These are phyloP conservation scores for Narthecium ossifragum DNA, from an alignment of 106 monocot species.

Conservation along the genomic window DNA sequence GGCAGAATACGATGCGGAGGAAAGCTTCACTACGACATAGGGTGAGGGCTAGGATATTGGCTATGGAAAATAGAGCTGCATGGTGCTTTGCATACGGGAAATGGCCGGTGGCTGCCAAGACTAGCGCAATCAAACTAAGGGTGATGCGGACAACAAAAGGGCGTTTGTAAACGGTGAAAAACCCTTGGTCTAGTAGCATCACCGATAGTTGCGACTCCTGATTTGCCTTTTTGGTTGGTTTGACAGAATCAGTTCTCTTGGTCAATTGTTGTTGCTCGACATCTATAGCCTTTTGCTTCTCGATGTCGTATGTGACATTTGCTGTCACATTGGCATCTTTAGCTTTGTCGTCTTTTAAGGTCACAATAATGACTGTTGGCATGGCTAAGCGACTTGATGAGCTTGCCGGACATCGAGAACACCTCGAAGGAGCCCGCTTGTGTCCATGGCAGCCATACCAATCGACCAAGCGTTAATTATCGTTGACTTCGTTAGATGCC, in stretches of 20 bases:
- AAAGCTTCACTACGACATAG: conserved; percentile 57
- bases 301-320: background rate
- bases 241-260: too few species aligned
- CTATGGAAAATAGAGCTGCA: conserved; percentile 38
- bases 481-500: background rate
- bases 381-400: conserved; percentile 6
- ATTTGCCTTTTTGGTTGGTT: background rate
- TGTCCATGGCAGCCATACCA: conserved; percentile 29
- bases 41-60: conserved; percentile 52
- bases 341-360: conserved; percentile 1
- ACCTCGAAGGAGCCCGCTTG: conserved; percentile 4
- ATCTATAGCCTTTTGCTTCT: background rate
- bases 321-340: background rate
- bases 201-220: conserved; percentile 29
- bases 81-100: conserved; percentile 35
- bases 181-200: conserved; percentile 49
- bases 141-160: conserved; percentile 31
- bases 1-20: conserved; percentile 45
- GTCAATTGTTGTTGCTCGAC: background rate
- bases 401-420: background rate
- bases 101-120: conserved; percentile 28
- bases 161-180: conserved; percentile 68
- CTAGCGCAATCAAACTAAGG: conserved; percentile 22
- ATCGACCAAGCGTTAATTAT: background rate
- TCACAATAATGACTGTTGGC: conserved; percentile 35